Evolutionary conservation across 2,329 filamentous ascomycete species (phyloP), one percentile per base, ranked within the genome.

Genomic region (Sporothrix pseudoabietina): DNA sequence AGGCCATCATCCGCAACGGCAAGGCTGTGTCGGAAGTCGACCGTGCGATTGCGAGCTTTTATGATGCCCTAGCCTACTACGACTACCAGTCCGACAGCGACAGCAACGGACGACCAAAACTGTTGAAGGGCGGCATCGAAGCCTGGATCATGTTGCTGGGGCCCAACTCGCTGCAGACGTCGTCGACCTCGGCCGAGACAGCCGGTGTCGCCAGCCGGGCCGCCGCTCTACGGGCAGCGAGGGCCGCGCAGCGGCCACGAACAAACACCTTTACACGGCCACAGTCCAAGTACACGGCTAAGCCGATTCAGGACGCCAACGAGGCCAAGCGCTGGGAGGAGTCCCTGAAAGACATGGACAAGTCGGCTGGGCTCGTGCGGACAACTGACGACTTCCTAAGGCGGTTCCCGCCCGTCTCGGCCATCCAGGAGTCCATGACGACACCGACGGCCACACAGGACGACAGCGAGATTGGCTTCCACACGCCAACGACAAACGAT

Each of bases 121-220:
- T 99, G 44, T 84, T 99, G 1, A 84, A 88, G 71, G 96, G 96
- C 22, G 96, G 96, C 0, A 81, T 99, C 12, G 89, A 94, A 77
- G 92, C 94, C 4, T 99, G 96, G 96, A 83, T 90, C 22, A 91
- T 96, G 78, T 82, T 96, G n/a, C 86, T 97, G 78, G 95, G 96
- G 1, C 82, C 85, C 14, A 87, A 90, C 71, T 90, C 91, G 0
- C 83, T 90, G 9, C 83, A 85, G 73, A 82, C 82, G 12, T 86
- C 84, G 4, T 75, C 76, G 16, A 78, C 76, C 12, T 76, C 74
- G 16, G 68, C 71, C 9, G 73, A 71, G 8, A 74, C 71, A 35
- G 68, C 68, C 41, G 74, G 71, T 59, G 74, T 72, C 47, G 66
- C 26, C 47, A 54, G 66, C 9, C 66, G 66, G 5, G 66, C 66